A percentile compares a stretch with the other conserved stretches of the same genome.
Evolutionary conservation across 768 basidiomycete species (phyloP).

Genomic region (Strobilomyces confusus): DNA sequence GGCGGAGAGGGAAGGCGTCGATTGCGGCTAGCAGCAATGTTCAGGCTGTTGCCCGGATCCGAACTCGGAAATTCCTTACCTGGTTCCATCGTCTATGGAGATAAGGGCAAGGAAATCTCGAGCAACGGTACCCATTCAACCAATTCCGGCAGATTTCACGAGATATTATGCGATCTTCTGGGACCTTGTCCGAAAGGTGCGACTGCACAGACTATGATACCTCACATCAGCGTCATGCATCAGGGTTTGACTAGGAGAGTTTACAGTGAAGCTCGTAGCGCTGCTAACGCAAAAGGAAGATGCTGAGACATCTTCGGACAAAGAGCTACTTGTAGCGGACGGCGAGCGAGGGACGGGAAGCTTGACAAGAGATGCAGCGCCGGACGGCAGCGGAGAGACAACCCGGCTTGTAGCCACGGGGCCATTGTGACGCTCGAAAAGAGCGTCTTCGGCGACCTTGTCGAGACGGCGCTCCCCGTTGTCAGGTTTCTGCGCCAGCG

Average conservation of each 20-base stretch:
- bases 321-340: slow-evolving; percentile 1
- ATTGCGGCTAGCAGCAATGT: neutral
- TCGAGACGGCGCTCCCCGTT: neutral
- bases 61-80: slow-evolving; percentile 5
- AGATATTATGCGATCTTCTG: neutral
- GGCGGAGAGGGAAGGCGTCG: neutral
- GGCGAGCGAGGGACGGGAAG: slow-evolving; percentile 17
- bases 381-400: slow-evolving; percentile 6
- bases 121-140: neutral
- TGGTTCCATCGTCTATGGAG: slow-evolving; percentile 4
- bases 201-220: slow-evolving; percentile 19
- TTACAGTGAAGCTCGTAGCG: slow-evolving; percentile 22
- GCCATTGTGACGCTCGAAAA: slow-evolving; percentile 7
- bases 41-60: neutral
- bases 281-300: slow-evolving; percentile 9
- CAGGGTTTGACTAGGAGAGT: neutral
- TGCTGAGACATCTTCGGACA: slow-evolving; percentile 18
- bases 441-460: neutral
- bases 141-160: slow-evolving; percentile 1
- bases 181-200: neutral
- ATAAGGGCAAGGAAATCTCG: neutral
- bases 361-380: slow-evolving; percentile 7
- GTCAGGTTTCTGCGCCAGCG: slow-evolving; percentile 1
- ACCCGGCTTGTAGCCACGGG: neutral
- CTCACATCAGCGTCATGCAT: neutral